phyloP scores from a whole-genome alignment of 1,284 basidiomycete genomes.

The Laetiporus sulphureus region DNA sequence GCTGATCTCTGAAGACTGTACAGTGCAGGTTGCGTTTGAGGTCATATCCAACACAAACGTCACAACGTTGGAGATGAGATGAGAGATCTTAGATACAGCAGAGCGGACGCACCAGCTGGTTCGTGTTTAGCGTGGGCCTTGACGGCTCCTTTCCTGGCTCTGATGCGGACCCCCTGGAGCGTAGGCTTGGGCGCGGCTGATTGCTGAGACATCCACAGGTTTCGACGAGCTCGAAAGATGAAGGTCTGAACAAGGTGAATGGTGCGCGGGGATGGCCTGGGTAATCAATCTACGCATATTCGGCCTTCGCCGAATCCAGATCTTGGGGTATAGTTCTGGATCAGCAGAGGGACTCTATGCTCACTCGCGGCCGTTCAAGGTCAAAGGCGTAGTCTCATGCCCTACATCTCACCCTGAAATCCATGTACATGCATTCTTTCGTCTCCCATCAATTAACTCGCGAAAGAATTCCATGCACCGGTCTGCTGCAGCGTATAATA shows the following conservation, averaged over 20 bases:
- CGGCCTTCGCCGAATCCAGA: neutral
- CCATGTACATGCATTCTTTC: too few relatives aligned
- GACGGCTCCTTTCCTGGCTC: conserved; percentile 81
- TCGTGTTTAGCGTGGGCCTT: conserved; percentile 89
- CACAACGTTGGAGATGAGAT: neutral
- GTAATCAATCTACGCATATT: neutral
- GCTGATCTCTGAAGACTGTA: conserved; percentile 90
- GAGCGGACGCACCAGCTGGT: conserved; percentile 46
- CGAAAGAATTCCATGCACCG: too few relatives aligned
- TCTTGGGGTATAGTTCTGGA: too few relatives aligned
- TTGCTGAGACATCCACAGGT: conserved; percentile 83
- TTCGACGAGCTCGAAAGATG: conserved; percentile 27
- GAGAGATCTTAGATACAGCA: conserved; percentile 8
- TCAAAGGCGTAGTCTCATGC: too few relatives aligned
- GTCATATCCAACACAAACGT: neutral
- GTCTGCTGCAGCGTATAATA: too few relatives aligned
- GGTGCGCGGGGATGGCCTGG: conserved; percentile 3
- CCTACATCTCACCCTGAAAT: too few relatives aligned
- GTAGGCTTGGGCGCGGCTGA: conserved; percentile 73
- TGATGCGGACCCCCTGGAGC: conserved; percentile 83
- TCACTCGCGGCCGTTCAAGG: too few relatives aligned
- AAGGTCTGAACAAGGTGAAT: conserved; percentile 18
- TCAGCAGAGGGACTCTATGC: too few relatives aligned
- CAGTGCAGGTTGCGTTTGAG: neutral
- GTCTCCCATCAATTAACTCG: too few relatives aligned